phyloP scores from a whole-genome alignment of 768 basidiomycete species.

The Jaapia argillacea region DNA sequence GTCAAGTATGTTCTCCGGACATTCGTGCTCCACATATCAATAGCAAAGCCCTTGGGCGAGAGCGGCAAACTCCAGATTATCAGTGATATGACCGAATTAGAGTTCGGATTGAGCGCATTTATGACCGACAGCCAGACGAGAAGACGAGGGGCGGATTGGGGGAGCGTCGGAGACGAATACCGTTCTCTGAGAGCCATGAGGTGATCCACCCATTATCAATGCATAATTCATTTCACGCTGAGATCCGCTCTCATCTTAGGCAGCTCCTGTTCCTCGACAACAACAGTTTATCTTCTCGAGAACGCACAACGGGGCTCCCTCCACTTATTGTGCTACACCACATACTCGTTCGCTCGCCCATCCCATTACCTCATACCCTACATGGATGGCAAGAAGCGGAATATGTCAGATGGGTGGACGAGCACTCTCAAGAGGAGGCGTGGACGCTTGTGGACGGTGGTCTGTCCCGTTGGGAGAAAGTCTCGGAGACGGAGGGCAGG shows the following conservation, averaged over 20 bases:
- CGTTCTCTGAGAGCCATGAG: constrained; percentile 76
- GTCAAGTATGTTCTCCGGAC: constrained; percentile 74
- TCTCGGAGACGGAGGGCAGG: constrained; percentile 45
- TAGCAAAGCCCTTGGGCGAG: constrained; percentile 86
- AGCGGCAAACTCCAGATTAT: constrained; percentile 90
- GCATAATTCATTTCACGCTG: neutral
- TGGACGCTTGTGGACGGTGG: constrained; percentile 75
- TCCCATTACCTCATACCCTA: constrained; percentile 77
- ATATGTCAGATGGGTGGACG: constrained; percentile 94
- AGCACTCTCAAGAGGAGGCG: constrained; percentile 76
- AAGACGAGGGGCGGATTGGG: constrained; percentile 58
- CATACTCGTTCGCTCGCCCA: constrained; percentile 80
- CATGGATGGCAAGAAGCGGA: constrained; percentile 95
- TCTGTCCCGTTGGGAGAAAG: constrained; percentile 69
- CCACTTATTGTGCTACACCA: constrained; percentile 87
- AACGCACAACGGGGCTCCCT: constrained; percentile 68
- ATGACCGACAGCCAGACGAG: constrained; percentile 45
- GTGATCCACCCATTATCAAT: too few relatives aligned
- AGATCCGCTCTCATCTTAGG: constrained; percentile 25
- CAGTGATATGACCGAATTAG: constrained; percentile 93
- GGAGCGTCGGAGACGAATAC: constrained; percentile 82
- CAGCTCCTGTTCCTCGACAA: constrained; percentile 88
- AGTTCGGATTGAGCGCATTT: constrained; percentile 84
- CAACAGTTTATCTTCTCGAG: constrained; percentile 48
- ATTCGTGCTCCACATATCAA: constrained; percentile 91